Conservation (phyloP, 179 eudicot genomes). For the Carnegiea gigantea region DNA sequence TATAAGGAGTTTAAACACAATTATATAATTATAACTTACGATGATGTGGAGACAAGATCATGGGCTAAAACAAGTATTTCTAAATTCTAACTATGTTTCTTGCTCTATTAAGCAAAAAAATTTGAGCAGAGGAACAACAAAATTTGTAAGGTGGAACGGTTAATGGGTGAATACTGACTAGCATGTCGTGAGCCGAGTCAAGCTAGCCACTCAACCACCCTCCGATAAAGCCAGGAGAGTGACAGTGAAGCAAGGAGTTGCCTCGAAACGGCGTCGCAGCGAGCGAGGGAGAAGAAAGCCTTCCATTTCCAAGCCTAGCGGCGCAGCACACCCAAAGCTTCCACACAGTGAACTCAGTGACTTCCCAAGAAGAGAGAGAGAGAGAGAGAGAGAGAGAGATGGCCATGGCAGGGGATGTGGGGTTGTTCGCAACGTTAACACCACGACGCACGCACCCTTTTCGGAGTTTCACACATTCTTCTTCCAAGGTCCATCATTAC, state of each 20-base stretch:
- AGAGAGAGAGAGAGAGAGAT: slow-evolving; percentile 30
- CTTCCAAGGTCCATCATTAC: slow-evolving; percentile 52
- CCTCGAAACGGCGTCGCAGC: background rate
- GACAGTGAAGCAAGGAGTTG: background rate
- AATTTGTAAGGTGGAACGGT: too few species aligned
- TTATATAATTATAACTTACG: too few species aligned
- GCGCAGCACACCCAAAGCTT: background rate
- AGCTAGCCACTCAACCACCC: too few species aligned
- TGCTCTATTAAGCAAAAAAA: too few species aligned
- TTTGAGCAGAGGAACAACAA: too few species aligned
- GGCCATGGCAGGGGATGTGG: slow-evolving; percentile 74
- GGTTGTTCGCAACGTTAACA: slow-evolving; percentile 59
- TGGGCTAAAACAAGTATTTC: too few species aligned
- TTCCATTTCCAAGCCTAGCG: background rate
- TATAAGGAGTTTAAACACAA: too few species aligned
- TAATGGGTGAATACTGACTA: too few species aligned
- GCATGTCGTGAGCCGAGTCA: too few species aligned
- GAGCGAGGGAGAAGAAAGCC: background rate
- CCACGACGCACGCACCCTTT: slow-evolving; percentile 44
- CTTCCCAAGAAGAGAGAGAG: background rate
- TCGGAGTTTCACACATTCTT: slow-evolving; percentile 32
- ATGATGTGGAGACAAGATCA: too few species aligned
- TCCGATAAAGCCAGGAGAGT: too few species aligned
- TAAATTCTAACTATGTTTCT: too few species aligned
- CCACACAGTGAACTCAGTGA: background rate